These are phyloP conservation scores for Hevea brasiliensis DNA, from an alignment of 345 rosid species.

Conservation along the genomic window DNA sequence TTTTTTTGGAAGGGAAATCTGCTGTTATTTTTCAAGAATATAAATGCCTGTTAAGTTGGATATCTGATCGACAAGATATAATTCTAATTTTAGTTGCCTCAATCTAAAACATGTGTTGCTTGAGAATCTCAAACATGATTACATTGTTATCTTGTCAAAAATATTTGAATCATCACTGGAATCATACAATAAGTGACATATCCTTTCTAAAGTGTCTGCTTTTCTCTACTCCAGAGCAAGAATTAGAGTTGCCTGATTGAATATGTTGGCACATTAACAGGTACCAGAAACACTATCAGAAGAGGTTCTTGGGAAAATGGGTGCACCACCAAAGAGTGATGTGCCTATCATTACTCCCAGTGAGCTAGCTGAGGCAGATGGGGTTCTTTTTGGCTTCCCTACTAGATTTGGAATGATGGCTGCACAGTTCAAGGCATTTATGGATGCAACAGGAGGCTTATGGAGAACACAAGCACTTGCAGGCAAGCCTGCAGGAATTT, in stretches of 20 bases:
- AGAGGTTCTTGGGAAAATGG: slow-evolving; percentile 80
- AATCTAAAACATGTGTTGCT: too few relatives aligned
- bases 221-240: background rate
- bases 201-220: background rate
- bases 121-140: too few relatives aligned
- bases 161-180: background rate
- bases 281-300: slow-evolving; percentile 89
- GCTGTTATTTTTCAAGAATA: background rate
- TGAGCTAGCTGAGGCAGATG: slow-evolving; percentile 89
- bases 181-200: background rate
- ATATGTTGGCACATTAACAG: slow-evolving; percentile 28
- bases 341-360: slow-evolving; percentile 69
- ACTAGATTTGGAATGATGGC: slow-evolving; percentile 99
- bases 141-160: background rate
- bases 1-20: background rate
- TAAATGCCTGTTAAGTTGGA: background rate
- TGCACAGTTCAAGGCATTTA: slow-evolving; percentile 93
- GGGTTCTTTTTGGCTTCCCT: slow-evolving; percentile 86
- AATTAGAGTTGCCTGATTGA: background rate
- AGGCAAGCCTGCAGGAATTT: slow-evolving; percentile 95
- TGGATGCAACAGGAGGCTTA: slow-evolving; percentile 90
- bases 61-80: background rate
- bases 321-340: slow-evolving; percentile 87
- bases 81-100: background rate
- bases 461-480: slow-evolving; percentile 96